Base-by-base conservation (phyloP, 176 grass and related monocot species). In the Carex kokanica region DNA sequence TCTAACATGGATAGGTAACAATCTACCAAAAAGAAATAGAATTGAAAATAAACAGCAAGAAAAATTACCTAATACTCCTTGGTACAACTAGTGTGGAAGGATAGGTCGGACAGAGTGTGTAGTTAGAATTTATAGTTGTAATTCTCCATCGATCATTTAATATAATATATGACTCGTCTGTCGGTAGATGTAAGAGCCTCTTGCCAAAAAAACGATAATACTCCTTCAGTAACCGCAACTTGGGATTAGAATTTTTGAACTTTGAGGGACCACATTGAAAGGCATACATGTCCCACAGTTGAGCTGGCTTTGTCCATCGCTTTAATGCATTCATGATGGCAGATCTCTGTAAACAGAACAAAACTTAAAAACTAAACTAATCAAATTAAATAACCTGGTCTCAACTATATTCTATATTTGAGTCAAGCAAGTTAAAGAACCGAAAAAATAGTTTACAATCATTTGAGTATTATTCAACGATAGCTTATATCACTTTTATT, bases 101-200 rank as follows among this genome's bases (percentile, higher is more conserved):
- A 75, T 98, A 98, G n/a, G 96, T 91, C n/a, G 91, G 86, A 87
- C 96, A 98, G 43, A 98, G 79, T 56, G 91, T 87, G 83, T 98
- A 98, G 67, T 74, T 90, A 36, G 84, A 93, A 89, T 98, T 98
- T 63, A 86, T 84, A 86, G 57, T 81, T 60, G 89, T 93, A 87
- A 98, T 60, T 78, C 93, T 98, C 96, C 89, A 98, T 85, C 90
- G 83, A 57, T 86, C 58, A 13, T 95, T 93, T 68, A 21, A 87
- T 51, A 89, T 61, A 60, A 82, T 87, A 38, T 84, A 56, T 34
- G 83, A 84, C 55, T 85, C 90, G 21, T 63, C 84, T 83, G 66
- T 86, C 16, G 88, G 73, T 86, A 78, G 29, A 75, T 84, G 63
- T 0, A 82, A 80, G 59, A 86, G 84, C 59, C 77, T 83, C 72